Conservation (phyloP, 2,329 filamentous ascomycete genomes). For the Parascedosporium putredinis region DNA sequence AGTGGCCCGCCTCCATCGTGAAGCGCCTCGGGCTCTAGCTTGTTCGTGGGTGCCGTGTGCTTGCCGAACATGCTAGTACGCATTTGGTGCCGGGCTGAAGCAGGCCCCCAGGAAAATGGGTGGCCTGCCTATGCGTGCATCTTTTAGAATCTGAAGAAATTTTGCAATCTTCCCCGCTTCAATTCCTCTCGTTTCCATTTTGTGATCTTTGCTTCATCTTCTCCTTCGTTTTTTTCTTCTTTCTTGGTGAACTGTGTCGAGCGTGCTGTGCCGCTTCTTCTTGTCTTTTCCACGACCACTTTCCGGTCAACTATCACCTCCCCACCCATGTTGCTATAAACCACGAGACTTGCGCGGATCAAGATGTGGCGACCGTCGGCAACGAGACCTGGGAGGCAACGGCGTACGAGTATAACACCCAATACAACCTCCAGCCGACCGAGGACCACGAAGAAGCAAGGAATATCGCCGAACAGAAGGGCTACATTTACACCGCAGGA, state of each 20-base stretch:
- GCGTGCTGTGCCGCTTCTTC: not conserved
- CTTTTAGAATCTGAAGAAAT: not conserved
- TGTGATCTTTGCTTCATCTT: not conserved
- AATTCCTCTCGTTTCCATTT: not conserved
- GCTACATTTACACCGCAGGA: not conserved
- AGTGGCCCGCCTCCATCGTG: not conserved
- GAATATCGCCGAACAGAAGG: conserved; percentile 7
- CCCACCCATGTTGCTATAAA: too few species aligned
- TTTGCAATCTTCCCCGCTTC: not conserved
- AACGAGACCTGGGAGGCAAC: conserved; percentile 9
- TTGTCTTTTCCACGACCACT: too few species aligned
- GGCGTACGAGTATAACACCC: conserved; percentile 19
- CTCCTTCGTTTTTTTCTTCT: not conserved
- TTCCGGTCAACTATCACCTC: too few species aligned
- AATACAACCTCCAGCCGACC: conserved; percentile 21
- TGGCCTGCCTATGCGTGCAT: not conserved
- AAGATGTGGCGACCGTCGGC: conserved; percentile 2
- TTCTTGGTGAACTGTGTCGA: too few species aligned
- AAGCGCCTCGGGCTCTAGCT: not conserved
- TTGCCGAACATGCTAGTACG: too few species aligned
- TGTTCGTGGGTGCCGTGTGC: not conserved
- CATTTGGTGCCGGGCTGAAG: too few species aligned
- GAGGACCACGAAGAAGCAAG: conserved; percentile 17
- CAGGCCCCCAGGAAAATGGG: not conserved
- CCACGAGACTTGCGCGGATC: too few species aligned